These are phyloP conservation scores for Alternaria brassicae DNA, from an alignment of 2,329 filamentous ascomycete genomes.

Conservation along the genomic window DNA sequence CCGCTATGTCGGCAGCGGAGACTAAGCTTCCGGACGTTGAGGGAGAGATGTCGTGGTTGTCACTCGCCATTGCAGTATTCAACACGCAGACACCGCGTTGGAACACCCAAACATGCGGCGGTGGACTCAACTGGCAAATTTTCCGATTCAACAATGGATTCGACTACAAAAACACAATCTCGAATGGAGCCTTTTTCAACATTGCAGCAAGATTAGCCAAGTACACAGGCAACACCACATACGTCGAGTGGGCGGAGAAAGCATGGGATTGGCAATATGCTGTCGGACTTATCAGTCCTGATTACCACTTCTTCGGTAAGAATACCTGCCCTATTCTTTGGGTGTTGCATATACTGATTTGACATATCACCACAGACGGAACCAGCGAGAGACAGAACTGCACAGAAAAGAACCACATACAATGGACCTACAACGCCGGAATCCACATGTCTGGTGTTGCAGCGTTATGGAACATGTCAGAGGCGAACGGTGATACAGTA, in stretches of 20 bases:
- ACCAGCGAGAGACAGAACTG: constrained; percentile 54
- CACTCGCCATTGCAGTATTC: constrained; percentile 74
- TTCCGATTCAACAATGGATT: constrained; percentile 76
- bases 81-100: constrained; percentile 72
- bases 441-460: constrained; percentile 55
- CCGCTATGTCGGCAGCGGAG: constrained; percentile 70
- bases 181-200: constrained; percentile 80
- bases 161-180: constrained; percentile 79
- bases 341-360: not conserved
- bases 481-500: constrained; percentile 35
- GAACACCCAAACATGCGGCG: constrained; percentile 70
- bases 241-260: constrained; percentile 66
- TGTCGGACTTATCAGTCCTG: constrained; percentile 58
- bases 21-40: constrained; percentile 64
- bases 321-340: not conserved
- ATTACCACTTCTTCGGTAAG: constrained; percentile 51
- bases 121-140: constrained; percentile 76
- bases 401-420: constrained; percentile 51
- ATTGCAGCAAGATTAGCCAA: constrained; percentile 75
- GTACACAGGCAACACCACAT: constrained; percentile 64
- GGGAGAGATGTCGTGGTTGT: constrained; percentile 61
- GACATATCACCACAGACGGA: constrained; percentile 36
- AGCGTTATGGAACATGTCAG: constrained; percentile 56
- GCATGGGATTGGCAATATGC: constrained; percentile 62
- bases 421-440: constrained; percentile 57